Base-by-base conservation (phyloP, 163 green algal genomes). In the Chlorella variabilis region DNA sequence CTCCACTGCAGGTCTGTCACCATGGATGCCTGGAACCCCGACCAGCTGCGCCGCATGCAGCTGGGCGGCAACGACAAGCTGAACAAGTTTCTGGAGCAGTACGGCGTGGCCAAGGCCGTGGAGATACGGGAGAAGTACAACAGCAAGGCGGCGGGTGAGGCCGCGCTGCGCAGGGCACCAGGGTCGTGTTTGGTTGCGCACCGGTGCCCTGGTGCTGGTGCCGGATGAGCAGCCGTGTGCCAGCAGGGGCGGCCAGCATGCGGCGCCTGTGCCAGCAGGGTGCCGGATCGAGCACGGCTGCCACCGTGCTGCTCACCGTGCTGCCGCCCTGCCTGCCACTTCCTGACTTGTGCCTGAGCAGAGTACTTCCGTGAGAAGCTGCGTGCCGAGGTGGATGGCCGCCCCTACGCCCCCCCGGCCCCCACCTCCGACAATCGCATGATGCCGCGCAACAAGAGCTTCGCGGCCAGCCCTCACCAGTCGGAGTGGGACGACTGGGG, bases 21-120 rank as follows among this genome's bases (percentile, higher is more conserved):
- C 17, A 99, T 99, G 97, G 97, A 99, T 84, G 92, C 95, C 0
- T 99, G 97, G 97, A 96, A 90, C 27, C 61, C 86, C 13, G 91
- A 98, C 51, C 95, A 99, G 88, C 88, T 99, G 56, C 94, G 94
- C 56, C 97, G 96, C 82, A 99, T 99, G 97, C 90, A 98, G 83
- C 58, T 88, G 3, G 96, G 97, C 4, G 97, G 97, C 42, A 99
- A 99, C 86, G 90, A 85, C 34, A 88, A 88, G 29, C 66, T 99
- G 69, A 99, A 99, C 85, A 73, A 80, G 0, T 99, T 98, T 51
- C 85, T 99, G 21, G 89, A 89, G 56, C 65, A 96, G 81, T 99
- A 99, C 77, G 96, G 95, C 17, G 86, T 99, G 1, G 80, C 93
- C 29, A 98, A 98, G 85, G 41, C 91, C 66, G 95, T 87, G 5